Percentiles rank a stretch among this genome's conserved stretches.
These are phyloP conservation scores for Penicillium subrubescens DNA, from an alignment of 495 filamentous ascomycete species.

Conservation along the genomic window DNA sequence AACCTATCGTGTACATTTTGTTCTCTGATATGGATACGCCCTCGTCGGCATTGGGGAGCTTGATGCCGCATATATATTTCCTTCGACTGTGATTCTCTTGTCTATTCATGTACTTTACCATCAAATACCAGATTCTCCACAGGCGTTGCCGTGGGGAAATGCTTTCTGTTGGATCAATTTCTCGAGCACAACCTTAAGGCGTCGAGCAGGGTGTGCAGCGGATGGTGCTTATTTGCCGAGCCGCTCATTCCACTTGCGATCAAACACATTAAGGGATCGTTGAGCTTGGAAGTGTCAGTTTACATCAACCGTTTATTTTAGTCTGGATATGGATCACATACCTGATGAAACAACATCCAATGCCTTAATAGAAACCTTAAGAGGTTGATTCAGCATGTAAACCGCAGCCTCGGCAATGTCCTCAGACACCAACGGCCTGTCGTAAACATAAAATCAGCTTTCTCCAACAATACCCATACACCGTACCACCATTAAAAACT, in stretches of 20 bases:
- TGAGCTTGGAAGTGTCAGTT: constrained; percentile 18
- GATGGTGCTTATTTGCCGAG: background rate
- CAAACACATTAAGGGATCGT: constrained; percentile 29
- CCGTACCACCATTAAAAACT: background rate
- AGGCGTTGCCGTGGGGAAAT: background rate
- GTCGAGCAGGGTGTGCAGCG: background rate
- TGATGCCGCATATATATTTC: constrained; percentile 25
- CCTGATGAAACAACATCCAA: constrained; percentile 41
- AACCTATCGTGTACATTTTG: constrained; percentile 22
- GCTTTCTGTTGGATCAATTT: background rate
- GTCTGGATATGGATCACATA: background rate
- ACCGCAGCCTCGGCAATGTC: constrained; percentile 36
- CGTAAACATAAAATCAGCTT: too few species aligned
- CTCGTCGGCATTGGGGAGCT: background rate
- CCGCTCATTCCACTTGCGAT: constrained; percentile 29
- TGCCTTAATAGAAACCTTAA: constrained; percentile 36
- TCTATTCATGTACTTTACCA: constrained; percentile 15
- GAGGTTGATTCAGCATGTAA: constrained; percentile 33
- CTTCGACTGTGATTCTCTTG: constrained; percentile 24
- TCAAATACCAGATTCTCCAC: background rate
- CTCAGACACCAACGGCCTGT: constrained; percentile 28
- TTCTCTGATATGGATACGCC: constrained; percentile 18
- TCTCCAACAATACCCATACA: too few species aligned
- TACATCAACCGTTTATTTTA: background rate
- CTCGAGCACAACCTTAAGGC: background rate